Conservation (phyloP, 1,284 basidiomycete species). For the Pseudozyma hubeiensis region DNA sequence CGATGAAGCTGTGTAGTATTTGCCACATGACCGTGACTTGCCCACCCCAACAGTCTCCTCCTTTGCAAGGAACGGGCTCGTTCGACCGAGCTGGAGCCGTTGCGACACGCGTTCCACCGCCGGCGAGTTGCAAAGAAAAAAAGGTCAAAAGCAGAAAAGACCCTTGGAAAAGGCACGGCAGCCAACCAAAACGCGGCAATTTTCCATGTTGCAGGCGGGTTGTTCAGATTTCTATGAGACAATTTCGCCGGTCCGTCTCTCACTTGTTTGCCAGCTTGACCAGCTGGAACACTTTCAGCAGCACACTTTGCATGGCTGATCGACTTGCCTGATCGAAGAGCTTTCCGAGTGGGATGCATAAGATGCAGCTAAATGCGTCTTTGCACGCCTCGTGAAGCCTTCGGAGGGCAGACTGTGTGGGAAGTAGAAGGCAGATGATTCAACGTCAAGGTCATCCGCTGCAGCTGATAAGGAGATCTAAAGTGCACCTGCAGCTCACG, state of each 20-base stretch:
- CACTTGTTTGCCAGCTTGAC: not conserved
- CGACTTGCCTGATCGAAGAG: not conserved
- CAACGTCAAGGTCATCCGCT: not conserved
- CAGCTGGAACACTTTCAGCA: not conserved
- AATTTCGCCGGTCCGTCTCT: slow-evolving; percentile 10
- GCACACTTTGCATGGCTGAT: not conserved
- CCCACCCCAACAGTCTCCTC: slow-evolving; percentile 13
- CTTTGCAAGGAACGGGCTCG: not conserved
- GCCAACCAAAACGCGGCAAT: slow-evolving; percentile 12
- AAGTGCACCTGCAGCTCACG: slow-evolving; percentile 8
- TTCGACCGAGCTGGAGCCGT: slow-evolving; percentile 28
- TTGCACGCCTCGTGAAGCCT: not conserved
- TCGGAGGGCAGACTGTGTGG: not conserved
- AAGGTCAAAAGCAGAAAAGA: not conserved
- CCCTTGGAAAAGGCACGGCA: not conserved
- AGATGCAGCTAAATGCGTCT: not conserved
- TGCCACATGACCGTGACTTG: not conserved
- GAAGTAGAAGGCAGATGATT: not conserved
- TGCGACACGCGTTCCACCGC: slow-evolving; percentile 4
- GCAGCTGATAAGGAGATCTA: slow-evolving; percentile 18
- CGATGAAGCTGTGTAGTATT: not conserved
- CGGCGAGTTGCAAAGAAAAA: slow-evolving; percentile 10
- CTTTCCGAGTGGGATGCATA: too few relatives aligned
- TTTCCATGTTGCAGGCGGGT: not conserved
- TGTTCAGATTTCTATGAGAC: not conserved